A percentile compares a stretch with the other conserved stretches of the same genome.
Conservation (phyloP, 2,329 filamentous ascomycete species). For the Teratosphaeria destructans region DNA sequence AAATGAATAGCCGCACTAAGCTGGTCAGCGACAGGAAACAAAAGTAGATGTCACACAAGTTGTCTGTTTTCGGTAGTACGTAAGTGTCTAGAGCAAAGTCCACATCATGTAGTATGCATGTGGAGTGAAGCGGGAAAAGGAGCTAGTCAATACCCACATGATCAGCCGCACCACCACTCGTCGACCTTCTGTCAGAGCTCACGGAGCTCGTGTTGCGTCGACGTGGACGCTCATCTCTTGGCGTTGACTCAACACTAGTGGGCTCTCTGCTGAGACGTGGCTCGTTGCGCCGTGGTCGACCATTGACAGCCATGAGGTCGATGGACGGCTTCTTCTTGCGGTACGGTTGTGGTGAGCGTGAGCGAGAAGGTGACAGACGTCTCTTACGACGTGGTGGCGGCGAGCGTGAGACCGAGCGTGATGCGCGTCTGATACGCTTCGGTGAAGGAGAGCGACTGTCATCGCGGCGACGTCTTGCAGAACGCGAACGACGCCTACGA, state of each 20-base stretch:
- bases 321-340: slow-evolving; percentile 1
- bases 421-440: slow-evolving; percentile 13
- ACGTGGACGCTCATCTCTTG: neutral
- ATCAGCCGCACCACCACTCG: slow-evolving; percentile 2
- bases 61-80: neutral
- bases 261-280: slow-evolving; percentile 4
- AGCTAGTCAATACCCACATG: slow-evolving; percentile 7
- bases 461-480: slow-evolving; percentile 35
- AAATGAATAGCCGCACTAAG: neutral
- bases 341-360: slow-evolving; percentile 8
- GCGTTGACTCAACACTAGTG: neutral
- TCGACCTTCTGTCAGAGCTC: neutral
- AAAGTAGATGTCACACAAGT: neutral
- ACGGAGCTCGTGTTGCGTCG: slow-evolving; percentile 2
- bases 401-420: neutral
- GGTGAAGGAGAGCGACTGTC: slow-evolving; percentile 34
- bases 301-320: slow-evolving; percentile 2
- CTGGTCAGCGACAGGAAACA: neutral
- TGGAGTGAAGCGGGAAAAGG: neutral
- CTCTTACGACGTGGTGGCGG: neutral
- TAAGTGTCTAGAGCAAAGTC: neutral
- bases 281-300: slow-evolving; percentile 1
- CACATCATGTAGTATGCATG: neutral
- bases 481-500: slow-evolving; percentile 16
- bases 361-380: slow-evolving; percentile 6